Percentiles rank a stretch among this genome's conserved stretches.
These are phyloP conservation scores for Trametes gibbosa DNA, from an alignment of 768 basidiomycete genomes.

Conservation along the genomic window DNA sequence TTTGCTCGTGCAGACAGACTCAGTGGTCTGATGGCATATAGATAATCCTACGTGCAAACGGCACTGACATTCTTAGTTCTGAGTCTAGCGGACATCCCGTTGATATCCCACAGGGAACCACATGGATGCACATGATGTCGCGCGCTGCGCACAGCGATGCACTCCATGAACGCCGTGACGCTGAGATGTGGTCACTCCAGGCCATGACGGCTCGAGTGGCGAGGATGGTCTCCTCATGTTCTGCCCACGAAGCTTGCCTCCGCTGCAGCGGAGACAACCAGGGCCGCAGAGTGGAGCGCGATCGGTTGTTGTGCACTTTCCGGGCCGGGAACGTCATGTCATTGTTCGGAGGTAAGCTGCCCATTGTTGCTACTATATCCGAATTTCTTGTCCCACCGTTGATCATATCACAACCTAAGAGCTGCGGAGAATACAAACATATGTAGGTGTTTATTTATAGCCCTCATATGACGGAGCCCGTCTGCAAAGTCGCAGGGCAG, in stretches of 20 bases:
- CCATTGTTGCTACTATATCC: not conserved
- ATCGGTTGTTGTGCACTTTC: not conserved
- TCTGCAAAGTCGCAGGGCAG: not conserved
- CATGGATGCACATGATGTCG: not conserved
- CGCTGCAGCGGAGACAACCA: not conserved
- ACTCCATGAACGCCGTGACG: no score
- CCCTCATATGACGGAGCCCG: not conserved
- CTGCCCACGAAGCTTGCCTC: not conserved
- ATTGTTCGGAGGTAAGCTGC: slow-evolving; percentile 1
- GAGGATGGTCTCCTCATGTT: not conserved
- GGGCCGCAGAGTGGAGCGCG: not conserved
- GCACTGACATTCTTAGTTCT: no score
- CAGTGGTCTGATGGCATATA: not conserved
- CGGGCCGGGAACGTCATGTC: not conserved
- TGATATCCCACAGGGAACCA: not conserved
- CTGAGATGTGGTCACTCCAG: no score
- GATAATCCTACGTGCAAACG: not conserved
- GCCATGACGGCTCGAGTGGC: no score
- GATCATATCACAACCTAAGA: not conserved
- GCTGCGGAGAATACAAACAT: not conserved
- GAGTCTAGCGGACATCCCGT: no score
- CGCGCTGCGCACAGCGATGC: not conserved
- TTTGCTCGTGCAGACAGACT: not conserved
- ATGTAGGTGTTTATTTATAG: slow-evolving; percentile 1
- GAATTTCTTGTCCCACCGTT: not conserved